A percentile compares a stretch with the other conserved stretches of the same genome.
Conservation (phyloP, 257 asterid species). For the Solanum ossicruentum region DNA sequence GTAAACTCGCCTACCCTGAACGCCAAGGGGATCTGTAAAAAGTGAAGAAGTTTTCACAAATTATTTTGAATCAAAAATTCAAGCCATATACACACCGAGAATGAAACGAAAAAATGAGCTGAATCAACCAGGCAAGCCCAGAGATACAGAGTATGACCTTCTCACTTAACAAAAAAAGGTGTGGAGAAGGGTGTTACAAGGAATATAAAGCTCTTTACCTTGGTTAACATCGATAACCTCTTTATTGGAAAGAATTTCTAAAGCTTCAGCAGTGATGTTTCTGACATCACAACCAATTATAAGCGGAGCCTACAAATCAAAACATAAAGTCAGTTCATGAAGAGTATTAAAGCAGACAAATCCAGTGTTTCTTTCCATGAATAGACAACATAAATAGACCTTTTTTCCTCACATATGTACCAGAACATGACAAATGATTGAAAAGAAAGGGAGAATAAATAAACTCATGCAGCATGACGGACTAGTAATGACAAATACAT, state of each 20-base stretch:
- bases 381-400: not conserved
- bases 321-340: not conserved
- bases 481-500: not conserved
- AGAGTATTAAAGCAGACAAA: not conserved
- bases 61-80: not conserved
- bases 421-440: not conserved
- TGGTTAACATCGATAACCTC: slow-evolving; percentile 88
- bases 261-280: slow-evolving; percentile 64
- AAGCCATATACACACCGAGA: not conserved
- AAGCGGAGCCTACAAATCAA: slow-evolving; percentile 63
- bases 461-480: not conserved
- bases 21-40: slow-evolving; percentile 72
- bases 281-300: slow-evolving; percentile 90
- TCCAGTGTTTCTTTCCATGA: not conserved
- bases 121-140: not conserved
- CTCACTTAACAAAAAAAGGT: not conserved
- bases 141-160: not conserved
- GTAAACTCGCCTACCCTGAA: slow-evolving; percentile 84
- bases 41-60: not conserved
- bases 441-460: not conserved
- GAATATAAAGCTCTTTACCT: slow-evolving; percentile 31
- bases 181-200: not conserved
- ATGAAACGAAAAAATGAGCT: not conserved
- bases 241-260: slow-evolving; percentile 55
- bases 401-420: not conserved